Base-by-base conservation (phyloP, 371 early-diverging fungal genomes). In the Mortierella sp. region DNA sequence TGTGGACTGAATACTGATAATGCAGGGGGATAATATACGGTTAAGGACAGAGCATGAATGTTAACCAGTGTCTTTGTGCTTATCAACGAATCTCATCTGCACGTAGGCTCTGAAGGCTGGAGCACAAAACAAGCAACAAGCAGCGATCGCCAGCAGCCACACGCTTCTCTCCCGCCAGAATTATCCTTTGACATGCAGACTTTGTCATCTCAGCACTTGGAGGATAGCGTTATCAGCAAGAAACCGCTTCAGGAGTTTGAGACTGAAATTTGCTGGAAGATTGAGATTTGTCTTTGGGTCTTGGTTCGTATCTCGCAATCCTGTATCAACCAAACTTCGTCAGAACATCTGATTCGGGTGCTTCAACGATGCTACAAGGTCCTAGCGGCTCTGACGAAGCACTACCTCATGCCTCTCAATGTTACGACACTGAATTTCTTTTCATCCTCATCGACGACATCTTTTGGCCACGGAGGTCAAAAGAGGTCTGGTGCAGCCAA, bases 211-310 rank as follows among this genome's bases (percentile, higher is more conserved):
- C 34, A 34, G 34, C 34, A 10, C 34, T 34, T 10, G 10, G 10
- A 34, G 34, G 34, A 34, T 7, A 10, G 34, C 34, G 10, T 3
- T 43, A 38, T 47, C 50, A 41, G n/a, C 42, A 72, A 58, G 49
- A 72, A 56, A 13, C 47, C 73, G 2, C 47, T 67, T 10, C 43
- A 55, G 19, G 67, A 69, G 26, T 64, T 76, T 30, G 78, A 76
- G 52, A 58, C 56, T 0, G 70, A 76, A 27, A 66, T 76, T 21
- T 76, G 78, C 24, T 69, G 78, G 78, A 28, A 70, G 42, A 41
- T 76, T 13, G 78, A 76, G 41, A 61, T 63, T 9, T 76, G 78
- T 45, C 55, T 70, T 16, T 76, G 78, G 78, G 45, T 70, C 30
- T 41, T 76, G 39, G 71, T 62, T 23, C 78, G 78, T 27, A 69